These are phyloP conservation scores for Phyllosticta citriasiana DNA, from an alignment of 2,329 filamentous ascomycete species.

Conservation along the genomic window DNA sequence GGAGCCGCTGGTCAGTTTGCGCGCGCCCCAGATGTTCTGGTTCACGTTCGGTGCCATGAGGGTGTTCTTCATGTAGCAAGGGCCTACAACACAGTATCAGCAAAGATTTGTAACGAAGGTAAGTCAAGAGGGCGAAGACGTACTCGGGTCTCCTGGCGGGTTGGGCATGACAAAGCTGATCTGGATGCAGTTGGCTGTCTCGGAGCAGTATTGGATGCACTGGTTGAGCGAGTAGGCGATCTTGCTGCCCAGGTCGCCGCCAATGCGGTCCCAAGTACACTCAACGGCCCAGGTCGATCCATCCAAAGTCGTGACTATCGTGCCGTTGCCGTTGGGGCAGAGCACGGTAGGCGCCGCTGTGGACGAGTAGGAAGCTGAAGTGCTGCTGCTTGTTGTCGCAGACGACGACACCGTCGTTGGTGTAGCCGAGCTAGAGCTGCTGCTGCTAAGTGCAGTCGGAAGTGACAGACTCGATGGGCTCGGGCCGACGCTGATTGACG, in stretches of 20 bases:
- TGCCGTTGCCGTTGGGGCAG: constrained; percentile 15
- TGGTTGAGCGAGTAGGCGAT: constrained; percentile 11
- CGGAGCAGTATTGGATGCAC: constrained; percentile 18
- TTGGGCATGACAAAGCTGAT: constrained; percentile 14
- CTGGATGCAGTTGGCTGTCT: constrained; percentile 15
- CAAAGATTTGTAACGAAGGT: too few species aligned
- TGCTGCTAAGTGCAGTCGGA: background rate
- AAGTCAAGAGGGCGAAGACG: too few species aligned
- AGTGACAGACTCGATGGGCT: background rate
- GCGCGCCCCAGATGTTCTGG: constrained; percentile 3
- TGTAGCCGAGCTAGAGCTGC: background rate
- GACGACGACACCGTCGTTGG: too few species aligned
- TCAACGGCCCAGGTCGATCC: constrained; percentile 18
- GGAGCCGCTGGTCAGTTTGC: background rate
- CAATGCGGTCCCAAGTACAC: constrained; percentile 18
- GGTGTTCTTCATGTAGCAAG: constrained; percentile 6
- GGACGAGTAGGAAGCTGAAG: background rate
- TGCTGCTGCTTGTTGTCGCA: background rate
- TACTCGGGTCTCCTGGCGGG: background rate
- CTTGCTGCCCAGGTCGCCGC: constrained; percentile 14
- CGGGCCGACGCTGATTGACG: background rate
- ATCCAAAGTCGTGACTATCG: constrained; percentile 13
- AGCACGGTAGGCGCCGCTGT: background rate
- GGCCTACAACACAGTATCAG: background rate
- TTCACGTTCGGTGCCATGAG: background rate